Conservation (phyloP, 129 eudicot species). For the sunflower (Helianthus annuus) region HanXRQr2.0-SUNRISE NC_035446.2:66451127-66451626, state of each 20-base stretch:
- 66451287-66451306: constrained; percentile 9
- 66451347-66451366: neutral
- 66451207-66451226: neutral
- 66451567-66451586: neutral
- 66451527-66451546: neutral
- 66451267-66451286: neutral
- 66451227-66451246: neutral
- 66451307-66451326: neutral
- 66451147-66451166: neutral
- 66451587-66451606: neutral
- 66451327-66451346: neutral
- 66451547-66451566: neutral
- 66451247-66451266: no score
- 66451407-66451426: no score
- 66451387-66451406: no score
- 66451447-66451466: no score
- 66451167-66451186: neutral
- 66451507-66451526: no score
- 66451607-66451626: neutral
- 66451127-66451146: neutral
- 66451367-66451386: neutral
- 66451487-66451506: no score
- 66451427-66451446: no score
- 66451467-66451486: no score
- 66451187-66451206: neutral